Evolutionary conservation across 345 rosid genomes (phyloP).

Genomic region (Hirschfeldia incana): DNA sequence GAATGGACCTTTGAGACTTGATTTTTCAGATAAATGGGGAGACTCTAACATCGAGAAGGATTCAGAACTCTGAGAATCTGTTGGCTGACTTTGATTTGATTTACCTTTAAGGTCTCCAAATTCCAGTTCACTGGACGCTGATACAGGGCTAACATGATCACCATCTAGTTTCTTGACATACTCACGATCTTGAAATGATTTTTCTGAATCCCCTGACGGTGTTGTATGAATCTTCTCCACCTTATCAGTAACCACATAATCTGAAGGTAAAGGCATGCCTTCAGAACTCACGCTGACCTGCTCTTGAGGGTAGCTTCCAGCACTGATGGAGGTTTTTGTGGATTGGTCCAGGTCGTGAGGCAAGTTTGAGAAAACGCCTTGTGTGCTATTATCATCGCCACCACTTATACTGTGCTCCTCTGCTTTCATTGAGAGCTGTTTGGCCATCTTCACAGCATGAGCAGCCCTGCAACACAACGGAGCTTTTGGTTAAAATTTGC

Average conservation of each 20-base stretch:
- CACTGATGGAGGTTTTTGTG: slow-evolving; percentile 74
- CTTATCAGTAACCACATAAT: slow-evolving; percentile 50
- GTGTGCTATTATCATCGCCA: slow-evolving; percentile 75
- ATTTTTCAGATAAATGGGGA: slow-evolving; percentile 81
- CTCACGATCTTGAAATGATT: slow-evolving; percentile 47
- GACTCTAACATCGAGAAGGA: slow-evolving; percentile 62
- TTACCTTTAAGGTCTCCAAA: slow-evolving; percentile 44
- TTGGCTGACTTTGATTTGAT: slow-evolving; percentile 44
- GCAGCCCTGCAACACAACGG: slow-evolving; percentile 65
- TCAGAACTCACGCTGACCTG: slow-evolving; percentile 87
- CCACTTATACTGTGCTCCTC: slow-evolving; percentile 68
- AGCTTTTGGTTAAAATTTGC: slow-evolving; percentile 11
- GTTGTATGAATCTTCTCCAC: slow-evolving; percentile 42
- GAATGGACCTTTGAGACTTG: slow-evolving; percentile 53
- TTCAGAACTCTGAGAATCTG: slow-evolving; percentile 67
- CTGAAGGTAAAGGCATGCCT: slow-evolving; percentile 52
- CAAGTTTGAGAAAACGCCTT: slow-evolving; percentile 76
- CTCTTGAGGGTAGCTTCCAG: slow-evolving; percentile 85
- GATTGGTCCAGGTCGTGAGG: slow-evolving; percentile 81
- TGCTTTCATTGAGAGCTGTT: slow-evolving; percentile 63
- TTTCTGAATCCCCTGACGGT: slow-evolving; percentile 50
- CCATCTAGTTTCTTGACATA: slow-evolving; percentile 48
- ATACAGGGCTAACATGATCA: slow-evolving; percentile 50
- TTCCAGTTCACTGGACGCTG: slow-evolving; percentile 55
- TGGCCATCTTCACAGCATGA: slow-evolving; percentile 83